A percentile compares a stretch with the other conserved stretches of the same genome.
Evolutionary conservation across 495 filamentous ascomycete species (phyloP).

Genomic region (Daldinia loculata): DNA sequence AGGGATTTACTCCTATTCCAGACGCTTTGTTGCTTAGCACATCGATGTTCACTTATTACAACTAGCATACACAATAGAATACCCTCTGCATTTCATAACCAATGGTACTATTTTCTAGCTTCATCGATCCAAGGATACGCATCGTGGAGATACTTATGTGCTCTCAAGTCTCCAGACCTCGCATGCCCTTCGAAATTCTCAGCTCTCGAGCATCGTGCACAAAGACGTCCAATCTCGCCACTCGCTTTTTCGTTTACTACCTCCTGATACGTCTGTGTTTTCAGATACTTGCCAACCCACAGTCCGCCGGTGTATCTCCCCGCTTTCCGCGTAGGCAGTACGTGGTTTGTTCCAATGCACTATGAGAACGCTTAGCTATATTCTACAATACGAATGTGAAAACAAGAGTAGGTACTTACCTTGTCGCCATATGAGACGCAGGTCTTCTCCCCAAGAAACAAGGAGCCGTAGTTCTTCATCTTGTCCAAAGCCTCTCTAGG

Average conservation of each 20-base stretch:
- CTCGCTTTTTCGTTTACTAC: conserved; percentile 55
- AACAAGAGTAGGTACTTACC: conserved; percentile 24
- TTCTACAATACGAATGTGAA: background rate
- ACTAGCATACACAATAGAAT: background rate
- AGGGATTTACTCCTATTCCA: background rate
- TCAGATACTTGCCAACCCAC: conserved; percentile 63
- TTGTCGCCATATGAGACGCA: conserved; percentile 65
- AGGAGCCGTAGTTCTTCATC: conserved; percentile 61
- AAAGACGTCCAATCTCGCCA: conserved; percentile 60
- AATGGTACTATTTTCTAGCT: conserved; percentile 24
- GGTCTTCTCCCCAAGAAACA: conserved; percentile 64
- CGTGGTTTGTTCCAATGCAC: conserved; percentile 65
- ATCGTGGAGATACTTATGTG: conserved; percentile 55
- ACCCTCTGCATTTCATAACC: background rate
- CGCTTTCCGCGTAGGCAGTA: conserved; percentile 60
- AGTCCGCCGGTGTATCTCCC: conserved; percentile 60
- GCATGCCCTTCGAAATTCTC: conserved; percentile 66
- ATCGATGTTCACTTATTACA: background rate
- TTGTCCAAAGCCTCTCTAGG: conserved; percentile 60
- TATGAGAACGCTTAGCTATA: conserved; percentile 4
- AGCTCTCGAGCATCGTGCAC: conserved; percentile 59
- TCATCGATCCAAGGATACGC: conserved; percentile 54
- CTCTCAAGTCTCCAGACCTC: conserved; percentile 58
- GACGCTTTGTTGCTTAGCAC: background rate
- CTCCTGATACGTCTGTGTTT: conserved; percentile 64